Base-by-base conservation (phyloP, 192 early-diverging fungal species). In the Podila epigama region DNA sequence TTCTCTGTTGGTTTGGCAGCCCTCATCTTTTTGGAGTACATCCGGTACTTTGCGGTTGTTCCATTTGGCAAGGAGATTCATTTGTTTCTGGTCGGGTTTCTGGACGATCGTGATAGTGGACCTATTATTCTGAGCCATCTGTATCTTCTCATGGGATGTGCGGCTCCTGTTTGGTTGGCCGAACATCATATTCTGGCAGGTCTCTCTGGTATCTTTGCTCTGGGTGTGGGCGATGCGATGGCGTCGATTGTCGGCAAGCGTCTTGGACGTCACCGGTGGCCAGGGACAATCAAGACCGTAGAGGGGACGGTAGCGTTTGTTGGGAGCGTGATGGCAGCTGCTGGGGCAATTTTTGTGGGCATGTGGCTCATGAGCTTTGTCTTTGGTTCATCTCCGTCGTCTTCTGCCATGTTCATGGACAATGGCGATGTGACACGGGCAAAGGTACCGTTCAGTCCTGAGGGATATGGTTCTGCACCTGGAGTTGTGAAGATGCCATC, bases 171-270 rank as follows among this genome's bases (percentile, higher is more conserved):
- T 28, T 99, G 95, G 95, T 79, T 97, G 27, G 86, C 86, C 66
- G 79, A 89, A 44, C 75, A 79, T 12, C 82, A 81, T 51, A 62
- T 77, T 20, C 58, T 78, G 44, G 87, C 81, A 52, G 82, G 84
- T 28, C 62, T 95, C 15, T 88, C 92, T 13, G 97, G 97, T 4
- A 90, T 98, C 29, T 73, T 99, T 63, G 83, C 94, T 7, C 68
- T 99, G 34, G 97, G 97, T 3, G 84, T 99, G 60, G 96, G 94
- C 4, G 97, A 99, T 83, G 81, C 95, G 4, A 84, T 92, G 69
- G 96, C 97, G 8, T 97, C 95, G 1, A 83, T 96, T 60, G 86
- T 92, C 25, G 97, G 97, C 33, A 90, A 93, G 58, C 66, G 79
- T 0, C 86, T 81, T 72, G 97, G 97, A 20, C 61, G 87, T 18